Evolutionary conservation across 2,329 filamentous ascomycete species (phyloP).

Genomic region (Coniochaeta pulveracea): DNA sequence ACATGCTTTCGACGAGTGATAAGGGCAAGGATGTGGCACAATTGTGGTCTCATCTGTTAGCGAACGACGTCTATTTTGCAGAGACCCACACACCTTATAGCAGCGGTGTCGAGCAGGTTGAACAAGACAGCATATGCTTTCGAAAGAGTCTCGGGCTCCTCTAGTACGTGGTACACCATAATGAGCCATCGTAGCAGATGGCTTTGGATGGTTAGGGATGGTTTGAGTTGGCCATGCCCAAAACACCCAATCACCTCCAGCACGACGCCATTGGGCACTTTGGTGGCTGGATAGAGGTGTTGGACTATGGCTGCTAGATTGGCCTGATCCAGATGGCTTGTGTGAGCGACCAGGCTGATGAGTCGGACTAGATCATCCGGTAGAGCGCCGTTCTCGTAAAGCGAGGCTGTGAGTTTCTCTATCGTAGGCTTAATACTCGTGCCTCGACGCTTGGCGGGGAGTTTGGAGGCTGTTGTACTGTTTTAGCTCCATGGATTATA

Average conservation of each 20-base stretch:
- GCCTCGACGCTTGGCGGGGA: slow-evolving; percentile 54
- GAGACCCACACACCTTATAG: slow-evolving; percentile 43
- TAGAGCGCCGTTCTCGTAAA: slow-evolving; percentile 58
- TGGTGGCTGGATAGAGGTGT: slow-evolving; percentile 63
- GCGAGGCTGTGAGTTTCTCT: slow-evolving; percentile 48
- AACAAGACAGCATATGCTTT: slow-evolving; percentile 69
- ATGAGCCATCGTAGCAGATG: slow-evolving; percentile 69
- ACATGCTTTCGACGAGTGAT: slow-evolving; percentile 76
- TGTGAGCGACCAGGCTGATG: slow-evolving; percentile 54
- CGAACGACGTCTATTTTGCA: not conserved
- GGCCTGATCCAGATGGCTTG: slow-evolving; percentile 64
- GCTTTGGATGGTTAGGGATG: slow-evolving; percentile 58
- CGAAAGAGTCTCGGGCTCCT: slow-evolving; percentile 50
- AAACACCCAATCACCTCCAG: slow-evolving; percentile 59
- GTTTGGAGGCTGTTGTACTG: slow-evolving; percentile 41
- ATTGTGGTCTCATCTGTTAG: slow-evolving; percentile 29
- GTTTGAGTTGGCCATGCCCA: slow-evolving; percentile 69
- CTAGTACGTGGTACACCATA: slow-evolving; percentile 61
- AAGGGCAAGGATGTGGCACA: slow-evolving; percentile 70
- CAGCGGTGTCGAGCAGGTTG: slow-evolving; percentile 70
- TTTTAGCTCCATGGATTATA: too few species aligned
- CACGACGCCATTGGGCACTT: slow-evolving; percentile 48
- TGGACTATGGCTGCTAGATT: slow-evolving; percentile 58
- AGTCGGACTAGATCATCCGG: slow-evolving; percentile 48
- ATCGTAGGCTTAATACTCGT: slow-evolving; percentile 52